Evolutionary conservation across 768 basidiomycete genomes (phyloP).

Genomic region (Suillus discolor): DNA sequence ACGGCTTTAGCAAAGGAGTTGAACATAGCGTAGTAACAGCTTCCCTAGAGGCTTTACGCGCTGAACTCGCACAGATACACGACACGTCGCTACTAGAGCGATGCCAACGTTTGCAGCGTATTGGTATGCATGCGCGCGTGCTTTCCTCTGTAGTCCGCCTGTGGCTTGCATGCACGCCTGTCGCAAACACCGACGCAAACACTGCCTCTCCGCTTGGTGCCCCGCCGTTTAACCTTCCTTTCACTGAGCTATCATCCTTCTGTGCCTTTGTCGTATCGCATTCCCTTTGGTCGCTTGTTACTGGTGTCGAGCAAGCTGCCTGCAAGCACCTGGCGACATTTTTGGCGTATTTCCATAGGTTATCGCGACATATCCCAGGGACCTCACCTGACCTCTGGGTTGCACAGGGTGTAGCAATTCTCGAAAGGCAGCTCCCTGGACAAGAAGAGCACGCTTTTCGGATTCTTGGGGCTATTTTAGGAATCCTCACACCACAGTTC

Average conservation of each 20-base stretch:
- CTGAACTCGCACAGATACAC: constrained; percentile 22
- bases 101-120: constrained; percentile 18
- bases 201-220: constrained; percentile 39
- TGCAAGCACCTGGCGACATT: constrained; percentile 57
- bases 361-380: constrained; percentile 61
- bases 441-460: constrained; percentile 64
- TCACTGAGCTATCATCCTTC: constrained; percentile 53
- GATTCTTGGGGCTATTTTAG: constrained; percentile 34
- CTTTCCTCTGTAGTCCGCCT: constrained; percentile 57
- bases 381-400: constrained; percentile 64
- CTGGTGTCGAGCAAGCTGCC: constrained; percentile 12
- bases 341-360: constrained; percentile 53
- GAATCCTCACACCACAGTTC: constrained; percentile 21
- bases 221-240: constrained; percentile 67
- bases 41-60: constrained; percentile 38
- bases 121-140: constrained; percentile 38
- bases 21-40: constrained; percentile 40
- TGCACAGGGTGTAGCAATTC: constrained; percentile 61
- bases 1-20: constrained; percentile 42
- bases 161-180: constrained; percentile 64
- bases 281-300: constrained; percentile 46
- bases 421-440: constrained; percentile 63
- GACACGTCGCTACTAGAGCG: not conserved
- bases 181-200: constrained; percentile 36
- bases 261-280: constrained; percentile 53